A percentile compares a stretch with the other conserved stretches of the same genome.
phyloP scores from a whole-genome alignment of 1,139 yeast species.

The Nakaseomyces glabratus region DNA sequence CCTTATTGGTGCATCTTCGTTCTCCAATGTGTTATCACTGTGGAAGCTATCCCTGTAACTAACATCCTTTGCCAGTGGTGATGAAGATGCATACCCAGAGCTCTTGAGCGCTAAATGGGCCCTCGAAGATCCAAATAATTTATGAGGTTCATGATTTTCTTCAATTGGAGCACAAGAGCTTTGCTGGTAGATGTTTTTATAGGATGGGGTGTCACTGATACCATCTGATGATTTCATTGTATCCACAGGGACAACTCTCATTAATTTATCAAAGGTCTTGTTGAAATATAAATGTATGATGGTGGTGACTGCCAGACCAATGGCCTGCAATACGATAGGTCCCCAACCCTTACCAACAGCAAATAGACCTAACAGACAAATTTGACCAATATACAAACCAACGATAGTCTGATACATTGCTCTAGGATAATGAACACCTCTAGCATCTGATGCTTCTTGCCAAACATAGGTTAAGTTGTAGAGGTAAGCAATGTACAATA shows the following conservation, averaged over 20 bases:
- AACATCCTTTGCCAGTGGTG: slow-evolving; percentile 21
- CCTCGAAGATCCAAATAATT: slow-evolving; percentile 5
- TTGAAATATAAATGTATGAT: slow-evolving; percentile 49
- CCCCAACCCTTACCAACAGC: slow-evolving; percentile 69
- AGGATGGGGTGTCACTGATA: slow-evolving; percentile 52
- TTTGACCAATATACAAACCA: slow-evolving; percentile 58
- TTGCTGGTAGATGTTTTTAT: slow-evolving; percentile 19
- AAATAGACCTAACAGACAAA: slow-evolving; percentile 57
- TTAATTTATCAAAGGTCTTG: slow-evolving; percentile 48
- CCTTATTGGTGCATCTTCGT: slow-evolving; percentile 11
- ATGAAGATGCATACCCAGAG: not conserved
- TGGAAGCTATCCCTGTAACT: slow-evolving; percentile 17
- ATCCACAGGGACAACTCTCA: slow-evolving; percentile 66
- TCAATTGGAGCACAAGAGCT: not conserved
- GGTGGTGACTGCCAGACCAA: slow-evolving; percentile 44
- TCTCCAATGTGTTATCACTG: slow-evolving; percentile 24
- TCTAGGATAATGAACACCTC: slow-evolving; percentile 59
- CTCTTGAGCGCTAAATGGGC: not conserved
- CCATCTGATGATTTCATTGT: slow-evolving; percentile 66
- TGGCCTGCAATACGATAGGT: slow-evolving; percentile 54
- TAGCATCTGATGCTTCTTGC: slow-evolving; percentile 48
- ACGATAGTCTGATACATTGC: slow-evolving; percentile 59
- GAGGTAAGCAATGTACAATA: slow-evolving; percentile 55
- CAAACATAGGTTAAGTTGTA: slow-evolving; percentile 48
- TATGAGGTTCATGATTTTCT: slow-evolving; percentile 16